Evolutionary conservation across 768 basidiomycete species (phyloP).

Genomic region (Leccinum sublutescens): DNA sequence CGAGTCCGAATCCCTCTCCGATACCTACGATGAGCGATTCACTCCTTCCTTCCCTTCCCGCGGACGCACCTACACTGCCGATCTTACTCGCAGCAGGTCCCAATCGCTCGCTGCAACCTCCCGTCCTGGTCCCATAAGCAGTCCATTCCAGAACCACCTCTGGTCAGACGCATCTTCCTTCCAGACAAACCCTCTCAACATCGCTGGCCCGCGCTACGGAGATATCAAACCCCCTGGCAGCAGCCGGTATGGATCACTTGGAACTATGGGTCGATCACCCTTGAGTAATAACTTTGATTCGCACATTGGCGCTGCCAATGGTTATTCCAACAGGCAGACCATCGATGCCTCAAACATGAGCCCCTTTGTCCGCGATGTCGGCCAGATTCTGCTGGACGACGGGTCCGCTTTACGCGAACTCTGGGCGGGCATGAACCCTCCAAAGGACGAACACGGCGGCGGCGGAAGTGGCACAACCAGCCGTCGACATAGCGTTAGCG

Average conservation of each 20-base stretch:
- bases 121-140: conserved; percentile 53
- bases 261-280: conserved; percentile 54
- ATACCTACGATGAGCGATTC: conserved; percentile 60
- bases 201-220: conserved; percentile 51
- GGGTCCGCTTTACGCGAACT: conserved; percentile 69
- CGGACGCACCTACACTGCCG: conserved; percentile 60
- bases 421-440: conserved; percentile 69
- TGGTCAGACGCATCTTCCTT: conserved; percentile 58
- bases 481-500: conserved; percentile 77
- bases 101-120: conserved; percentile 67
- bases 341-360: conserved; percentile 74
- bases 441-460: conserved; percentile 58
- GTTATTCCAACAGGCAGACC: conserved; percentile 41
- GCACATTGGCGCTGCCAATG: conserved; percentile 46
- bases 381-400: conserved; percentile 73
- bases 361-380: conserved; percentile 83
- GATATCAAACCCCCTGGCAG: conserved; percentile 60
- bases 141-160: conserved; percentile 42
- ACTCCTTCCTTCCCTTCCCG: conserved; percentile 44
- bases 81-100: conserved; percentile 70
- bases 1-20: conserved; percentile 63
- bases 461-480: conserved; percentile 84
- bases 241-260: conserved; percentile 66
- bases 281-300: conserved; percentile 52
- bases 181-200: conserved; percentile 54